Conservation (phyloP, 2,329 filamentous ascomycete species). For the Ophiocordyceps camponoti-leonardi region DNA sequence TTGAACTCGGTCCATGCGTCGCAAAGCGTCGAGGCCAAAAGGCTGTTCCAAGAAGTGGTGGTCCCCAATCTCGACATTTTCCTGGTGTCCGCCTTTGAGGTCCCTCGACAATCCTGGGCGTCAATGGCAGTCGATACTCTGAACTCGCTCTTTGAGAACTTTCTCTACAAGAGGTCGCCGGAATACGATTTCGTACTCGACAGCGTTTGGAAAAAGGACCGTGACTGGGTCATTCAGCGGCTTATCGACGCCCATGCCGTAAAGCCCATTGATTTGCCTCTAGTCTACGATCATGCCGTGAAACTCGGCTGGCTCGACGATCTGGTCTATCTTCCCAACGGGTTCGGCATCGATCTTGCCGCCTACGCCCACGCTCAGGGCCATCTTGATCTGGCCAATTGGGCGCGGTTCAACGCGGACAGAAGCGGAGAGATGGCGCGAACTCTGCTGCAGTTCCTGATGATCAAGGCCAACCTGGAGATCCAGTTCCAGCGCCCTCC, state of each 20-base stretch:
- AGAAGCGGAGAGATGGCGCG: conserved; percentile 50
- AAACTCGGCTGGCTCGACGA: conserved; percentile 74
- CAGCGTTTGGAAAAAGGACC: conserved; percentile 81
- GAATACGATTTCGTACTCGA: conserved; percentile 81
- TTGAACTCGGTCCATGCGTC: conserved; percentile 43
- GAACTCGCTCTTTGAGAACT: conserved; percentile 64
- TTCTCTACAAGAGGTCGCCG: conserved; percentile 60
- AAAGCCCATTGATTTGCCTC: conserved; percentile 34
- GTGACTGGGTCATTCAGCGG: conserved; percentile 66
- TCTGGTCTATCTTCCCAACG: conserved; percentile 60
- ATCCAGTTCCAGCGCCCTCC: conserved; percentile 52
- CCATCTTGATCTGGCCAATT: conserved; percentile 63
- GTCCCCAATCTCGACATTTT: conserved; percentile 65
- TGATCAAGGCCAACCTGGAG: conserved; percentile 73
- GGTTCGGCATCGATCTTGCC: conserved; percentile 75
- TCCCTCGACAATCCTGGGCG: conserved; percentile 58
- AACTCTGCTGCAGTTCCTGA: conserved; percentile 62
- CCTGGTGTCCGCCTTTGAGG: conserved; percentile 59
- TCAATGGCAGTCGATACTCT: conserved; percentile 58
- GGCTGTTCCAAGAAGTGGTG: conserved; percentile 49
- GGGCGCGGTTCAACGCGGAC: conserved; percentile 57
- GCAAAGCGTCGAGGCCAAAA: conserved; percentile 44
- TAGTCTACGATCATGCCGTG: conserved; percentile 45
- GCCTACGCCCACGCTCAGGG: conserved; percentile 70
- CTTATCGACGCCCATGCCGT: conserved; percentile 70